Evolutionary conservation across 2,329 filamentous ascomycete species (phyloP).

Genomic region (Penicillium sumatraense): DNA sequence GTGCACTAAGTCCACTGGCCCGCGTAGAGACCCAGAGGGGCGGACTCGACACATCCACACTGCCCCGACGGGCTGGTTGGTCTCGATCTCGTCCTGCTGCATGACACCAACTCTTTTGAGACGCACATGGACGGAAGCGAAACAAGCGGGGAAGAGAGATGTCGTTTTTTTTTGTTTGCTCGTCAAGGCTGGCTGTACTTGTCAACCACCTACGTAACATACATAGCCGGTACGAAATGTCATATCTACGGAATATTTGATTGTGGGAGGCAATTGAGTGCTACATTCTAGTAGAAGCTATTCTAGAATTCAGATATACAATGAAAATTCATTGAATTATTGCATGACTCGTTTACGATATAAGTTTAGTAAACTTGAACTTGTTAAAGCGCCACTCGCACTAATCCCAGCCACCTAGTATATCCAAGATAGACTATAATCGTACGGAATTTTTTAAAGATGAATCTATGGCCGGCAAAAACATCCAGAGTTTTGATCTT

Average conservation of each 20-base stretch:
- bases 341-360: no score
- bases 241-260: no score
- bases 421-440: not conserved
- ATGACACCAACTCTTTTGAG: constrained; percentile 14
- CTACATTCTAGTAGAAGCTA: not conserved
- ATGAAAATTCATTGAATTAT: no score
- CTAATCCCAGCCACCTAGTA: not conserved
- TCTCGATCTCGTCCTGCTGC: constrained; percentile 10
- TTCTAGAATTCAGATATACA: not conserved
- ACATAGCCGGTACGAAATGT: no score
- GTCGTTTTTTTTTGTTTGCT: not conserved
- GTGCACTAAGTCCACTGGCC: not conserved
- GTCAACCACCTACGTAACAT: not conserved
- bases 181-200: not conserved
- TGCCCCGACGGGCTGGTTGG: not conserved
- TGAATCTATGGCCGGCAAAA: not conserved
- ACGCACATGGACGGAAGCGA: constrained; percentile 22
- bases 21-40: not conserved
- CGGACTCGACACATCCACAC: constrained; percentile 20
- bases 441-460: no score
- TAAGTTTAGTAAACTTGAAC: no score
- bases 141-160: constrained; percentile 5
- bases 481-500: not conserved
- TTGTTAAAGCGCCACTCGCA: no score
- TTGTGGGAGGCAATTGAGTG: no score